Conservation (phyloP, 208 protist species). For the Leishmania lainsoni region DNA sequence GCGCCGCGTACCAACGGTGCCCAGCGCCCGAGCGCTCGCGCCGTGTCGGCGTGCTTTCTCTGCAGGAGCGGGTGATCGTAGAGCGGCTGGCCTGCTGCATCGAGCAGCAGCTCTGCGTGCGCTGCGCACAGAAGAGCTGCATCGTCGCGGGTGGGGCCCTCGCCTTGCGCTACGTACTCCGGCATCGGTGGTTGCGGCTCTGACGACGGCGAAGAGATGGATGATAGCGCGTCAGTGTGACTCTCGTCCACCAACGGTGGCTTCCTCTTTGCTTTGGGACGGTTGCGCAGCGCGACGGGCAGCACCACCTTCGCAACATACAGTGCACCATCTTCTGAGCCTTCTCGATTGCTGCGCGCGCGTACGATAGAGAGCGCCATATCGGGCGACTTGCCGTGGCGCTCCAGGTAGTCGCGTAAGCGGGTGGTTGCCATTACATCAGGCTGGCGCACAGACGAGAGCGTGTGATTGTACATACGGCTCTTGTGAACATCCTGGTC, state of each 20-base stretch:
- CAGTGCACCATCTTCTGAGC: conserved; percentile 6
- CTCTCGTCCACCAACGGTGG: not conserved
- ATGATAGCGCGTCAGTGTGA: not conserved
- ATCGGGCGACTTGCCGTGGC: conserved; percentile 73
- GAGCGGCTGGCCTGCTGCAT: conserved; percentile 65
- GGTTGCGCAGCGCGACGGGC: conserved; percentile 29
- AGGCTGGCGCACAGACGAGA: conserved; percentile 65
- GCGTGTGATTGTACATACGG: conserved; percentile 80
- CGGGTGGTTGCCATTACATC: conserved; percentile 54
- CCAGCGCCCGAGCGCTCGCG: conserved; percentile 71
- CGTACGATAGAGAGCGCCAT: conserved; percentile 11
- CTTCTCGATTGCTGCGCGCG: not conserved
- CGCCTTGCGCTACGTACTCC: conserved; percentile 60
- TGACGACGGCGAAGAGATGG: not conserved
- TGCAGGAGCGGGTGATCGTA: conserved; percentile 81
- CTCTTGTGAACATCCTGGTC: conserved; percentile 21
- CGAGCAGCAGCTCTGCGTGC: conserved; percentile 84
- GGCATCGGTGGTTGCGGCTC: not conserved
- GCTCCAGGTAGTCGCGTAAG: conserved; percentile 86
- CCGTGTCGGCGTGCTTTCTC: conserved; percentile 74
- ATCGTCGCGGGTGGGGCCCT: conserved; percentile 67
- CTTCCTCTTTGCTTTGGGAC: not conserved
- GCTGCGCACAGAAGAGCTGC: conserved; percentile 75
- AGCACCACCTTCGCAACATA: conserved; percentile 41
- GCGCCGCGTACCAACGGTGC: conserved; percentile 37